Base-by-base conservation (phyloP, 148 eudicot genomes). In the Hydrangea macrophylla region DNA sequence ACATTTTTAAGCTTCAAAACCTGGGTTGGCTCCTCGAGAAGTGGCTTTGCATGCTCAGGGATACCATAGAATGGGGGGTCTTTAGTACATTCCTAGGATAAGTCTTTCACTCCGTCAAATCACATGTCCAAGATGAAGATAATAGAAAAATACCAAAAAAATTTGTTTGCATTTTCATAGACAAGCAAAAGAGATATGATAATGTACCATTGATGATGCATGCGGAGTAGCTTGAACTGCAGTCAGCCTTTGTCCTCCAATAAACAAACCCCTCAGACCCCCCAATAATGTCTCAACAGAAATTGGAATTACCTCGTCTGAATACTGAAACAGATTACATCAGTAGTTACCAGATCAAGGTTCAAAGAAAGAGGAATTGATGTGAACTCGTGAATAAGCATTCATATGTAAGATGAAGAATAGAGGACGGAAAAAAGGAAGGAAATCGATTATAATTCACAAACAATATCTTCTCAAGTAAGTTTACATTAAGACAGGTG, bases 281-380 rank as follows among this genome's bases (percentile, higher is more conserved):
- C 89, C 97, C 78, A 96, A n/a, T n/a, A n/a, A 88, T 37, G 98
- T 96, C 76, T 88, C 90, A 31, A 73, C 70, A 53, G 96, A 85
- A 55, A 85, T 82, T 39, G 92, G 82, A 55, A 85, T 82, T 39
- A 90, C 82, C 62, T 86, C 85, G 60, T 94, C 97, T 68, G 80
- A 81, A 79, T 85, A 94, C 98, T 94, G 84, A 60, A 73, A 76
- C 30, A 40, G 74, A 42, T 7, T 56, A 64, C 20, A 69, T 62
- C 55, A 72, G 55, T 62, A 57, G 51, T 45, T 24, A 15, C 42
- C 72, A 58, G 44, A 30, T 26, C 68, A 28, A 25, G 23, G 48
- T 9, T 12, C 0, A 5, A 50, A 15, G 1, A 15, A 60, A 15
- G 1, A 15, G 48, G 24, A 48, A 36, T 6, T 1, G n/a, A 17